Base-by-base conservation (phyloP, 495 filamentous ascomycete species). In the Talaromyces thailandensis region DNA sequence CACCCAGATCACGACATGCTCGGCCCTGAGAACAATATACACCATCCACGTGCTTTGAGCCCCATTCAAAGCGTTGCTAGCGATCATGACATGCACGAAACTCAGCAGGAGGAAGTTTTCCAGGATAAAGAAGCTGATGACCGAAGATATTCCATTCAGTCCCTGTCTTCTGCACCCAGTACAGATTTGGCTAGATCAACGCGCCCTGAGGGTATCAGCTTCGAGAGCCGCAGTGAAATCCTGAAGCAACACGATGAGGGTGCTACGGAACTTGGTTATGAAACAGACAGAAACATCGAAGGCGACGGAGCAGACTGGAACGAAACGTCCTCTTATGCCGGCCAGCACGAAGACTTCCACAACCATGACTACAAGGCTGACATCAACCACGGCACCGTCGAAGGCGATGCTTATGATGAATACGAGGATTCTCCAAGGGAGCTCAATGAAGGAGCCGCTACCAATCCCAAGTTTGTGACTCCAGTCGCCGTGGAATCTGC, bases 11-110 rank as follows among this genome's bases (percentile, higher is more conserved):
- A 75, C 37, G 69, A 66, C 57, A 65, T 69, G 56, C 58, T 56
- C 14, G 75, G 79, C 11, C 61, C 71, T 56, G 75, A 81, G 29
- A 75, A 80, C 6, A 81, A 81, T 56, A 84, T 86, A 62, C 75
- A 82, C 23, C 78, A 78, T 25, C 77, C 80, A 31, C 87, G 88
- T 29, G 84, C 84, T 14, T 73, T 93, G 23, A 96, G 92, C 71
- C 92, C 92, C 0, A 91, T 95, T 58, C 92, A 93, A 64, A 96
- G 92, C 62, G 87, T 94, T 28, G 90, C 90, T 0, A 92, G 92
- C 59, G 89, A 87, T 64, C 63, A 59, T 24, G 40, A 62, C 21
- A 56, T 63, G 16, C 63, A 65, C 21, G 62, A 64, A 58, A 56
- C 59, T 12, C 66, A 70, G 25, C 63, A 64, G 16, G 63, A 32